These are phyloP conservation scores for Phytomonas sp. DNA, from an alignment of 208 protist species.

Conservation along the genomic window DNA sequence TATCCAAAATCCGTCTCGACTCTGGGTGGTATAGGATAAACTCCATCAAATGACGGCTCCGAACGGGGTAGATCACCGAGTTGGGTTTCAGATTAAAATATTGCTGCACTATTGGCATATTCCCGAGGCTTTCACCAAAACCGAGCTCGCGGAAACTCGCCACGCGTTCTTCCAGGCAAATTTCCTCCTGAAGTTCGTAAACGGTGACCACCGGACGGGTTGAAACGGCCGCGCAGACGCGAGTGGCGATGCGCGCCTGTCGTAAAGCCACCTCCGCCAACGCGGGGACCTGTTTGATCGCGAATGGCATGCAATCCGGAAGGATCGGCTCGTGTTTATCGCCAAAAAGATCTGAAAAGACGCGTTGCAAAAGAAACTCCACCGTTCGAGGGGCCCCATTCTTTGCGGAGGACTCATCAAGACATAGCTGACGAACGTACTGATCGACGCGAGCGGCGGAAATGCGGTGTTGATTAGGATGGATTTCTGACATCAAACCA, in stretches of 20 bases:
- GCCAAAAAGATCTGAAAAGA: slow-evolving; percentile 1
- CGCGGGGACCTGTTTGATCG: slow-evolving; percentile 39
- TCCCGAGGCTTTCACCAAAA: slow-evolving; percentile 37
- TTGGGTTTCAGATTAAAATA: slow-evolving; percentile 40
- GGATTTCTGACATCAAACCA: no score
- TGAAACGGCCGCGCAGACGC: slow-evolving; percentile 42
- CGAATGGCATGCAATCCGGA: slow-evolving; percentile 33
- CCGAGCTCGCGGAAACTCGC: slow-evolving; percentile 48
- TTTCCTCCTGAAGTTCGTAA: slow-evolving; percentile 66
- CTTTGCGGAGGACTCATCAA: no score
- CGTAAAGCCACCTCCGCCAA: slow-evolving; percentile 31
- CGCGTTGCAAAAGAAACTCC: neutral
- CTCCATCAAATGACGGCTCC: slow-evolving; percentile 28
- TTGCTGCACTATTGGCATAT: slow-evolving; percentile 61
- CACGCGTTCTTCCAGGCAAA: slow-evolving; percentile 44
- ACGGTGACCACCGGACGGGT: slow-evolving; percentile 71
- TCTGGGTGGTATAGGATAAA: slow-evolving; percentile 46
- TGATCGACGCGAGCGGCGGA: no score
- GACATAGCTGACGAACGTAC: no score
- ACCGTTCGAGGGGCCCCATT: no score
- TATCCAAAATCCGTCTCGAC: slow-evolving; percentile 29
- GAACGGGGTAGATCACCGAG: slow-evolving; percentile 38
- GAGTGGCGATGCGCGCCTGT: slow-evolving; percentile 43
- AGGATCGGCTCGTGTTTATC: neutral
- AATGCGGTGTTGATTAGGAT: no score